Percentiles rank a stretch among this genome's conserved stretches.
These are phyloP conservation scores for Malus orientalis DNA, from an alignment of 306 rosid species.

Conservation along the genomic window DNA sequence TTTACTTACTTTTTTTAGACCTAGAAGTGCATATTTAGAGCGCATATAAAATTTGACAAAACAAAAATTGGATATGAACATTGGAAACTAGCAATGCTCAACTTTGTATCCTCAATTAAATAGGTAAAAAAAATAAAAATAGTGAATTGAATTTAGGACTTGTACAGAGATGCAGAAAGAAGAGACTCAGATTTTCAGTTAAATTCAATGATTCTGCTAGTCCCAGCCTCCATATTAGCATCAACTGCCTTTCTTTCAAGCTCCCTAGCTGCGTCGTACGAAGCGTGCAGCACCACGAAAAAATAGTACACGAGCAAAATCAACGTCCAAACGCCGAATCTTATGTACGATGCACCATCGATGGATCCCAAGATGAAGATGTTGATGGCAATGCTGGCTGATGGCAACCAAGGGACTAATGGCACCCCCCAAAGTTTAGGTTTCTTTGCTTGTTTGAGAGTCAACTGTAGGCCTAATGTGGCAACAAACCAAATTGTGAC, in stretches of 20 bases:
- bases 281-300: slow-evolving; percentile 25
- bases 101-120: not conserved
- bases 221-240: slow-evolving; percentile 9
- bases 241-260: not conserved
- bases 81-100: not conserved
- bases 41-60: not conserved
- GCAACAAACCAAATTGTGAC: slow-evolving; percentile 7
- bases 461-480: slow-evolving; percentile 15
- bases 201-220: not conserved
- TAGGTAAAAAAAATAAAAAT: not conserved
- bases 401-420: slow-evolving; percentile 27
- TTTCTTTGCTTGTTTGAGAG: slow-evolving; percentile 27
- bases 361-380: slow-evolving; percentile 30
- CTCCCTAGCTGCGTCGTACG: slow-evolving; percentile 23
- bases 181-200: not conserved
- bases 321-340: slow-evolving; percentile 16
- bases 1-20: not conserved
- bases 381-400: slow-evolving; percentile 20
- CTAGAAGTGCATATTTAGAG: not conserved
- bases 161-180: not conserved
- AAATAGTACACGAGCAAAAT: slow-evolving; percentile 15
- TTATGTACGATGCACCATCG: slow-evolving; percentile 13
- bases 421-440: slow-evolving; percentile 30
- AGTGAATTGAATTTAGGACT: not conserved
- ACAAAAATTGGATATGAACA: not conserved